Base-by-base conservation (phyloP, 2,329 filamentous ascomycete species). In the Madurella mycetomatis region DNA sequence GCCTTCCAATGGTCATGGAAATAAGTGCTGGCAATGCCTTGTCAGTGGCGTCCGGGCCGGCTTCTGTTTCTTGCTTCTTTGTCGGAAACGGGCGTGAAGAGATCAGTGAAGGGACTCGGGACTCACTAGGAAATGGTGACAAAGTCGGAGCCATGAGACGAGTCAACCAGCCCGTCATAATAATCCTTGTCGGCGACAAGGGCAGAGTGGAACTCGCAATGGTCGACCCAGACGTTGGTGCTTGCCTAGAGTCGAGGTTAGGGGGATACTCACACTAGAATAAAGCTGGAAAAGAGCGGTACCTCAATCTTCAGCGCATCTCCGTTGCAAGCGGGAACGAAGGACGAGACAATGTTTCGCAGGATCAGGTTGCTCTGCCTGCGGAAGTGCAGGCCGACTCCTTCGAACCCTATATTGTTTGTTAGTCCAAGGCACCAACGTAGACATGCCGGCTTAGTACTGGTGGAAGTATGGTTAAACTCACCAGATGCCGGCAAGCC, bases 131-230 rank as follows among this genome's bases (percentile, higher is more conserved):
- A 73, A 56, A 80, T 65, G 53, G 78, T 86, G 54, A 86, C 68
- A 64, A 72, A 87, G 71, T 87, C 83, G 9, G 78, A 73, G 45
- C 74, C 85, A 69, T 86, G 84, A 47, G 79, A 85, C 48, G 78
- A 71, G 62, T 88, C 85, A 45, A 84, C 70, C 1, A 88, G 77
- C 32, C 85, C 85, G 53, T 88, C 85, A 65, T 85, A 87, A 72
- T 80, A 85, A 72, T 88, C 83, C 72, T 88, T 88, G 73, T 77
- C 82, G 65, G 81, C 73, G 62, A 77, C 72, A 34, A 67, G 65
- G 70, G 86, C 78, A 19, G 80, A 82, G 4, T 78, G 83, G 18
- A 88, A 74, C 59, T 88, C 84, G 66, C 77, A 76, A 72, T 87
- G 85, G 71, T 88, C 85, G 47, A 88, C 72, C 85, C 84, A 88